Percentiles rank a stretch among this genome's conserved stretches.
Conservation (phyloP, 495 filamentous ascomycete genomes). For the Friedmanniomyces simplex region DNA sequence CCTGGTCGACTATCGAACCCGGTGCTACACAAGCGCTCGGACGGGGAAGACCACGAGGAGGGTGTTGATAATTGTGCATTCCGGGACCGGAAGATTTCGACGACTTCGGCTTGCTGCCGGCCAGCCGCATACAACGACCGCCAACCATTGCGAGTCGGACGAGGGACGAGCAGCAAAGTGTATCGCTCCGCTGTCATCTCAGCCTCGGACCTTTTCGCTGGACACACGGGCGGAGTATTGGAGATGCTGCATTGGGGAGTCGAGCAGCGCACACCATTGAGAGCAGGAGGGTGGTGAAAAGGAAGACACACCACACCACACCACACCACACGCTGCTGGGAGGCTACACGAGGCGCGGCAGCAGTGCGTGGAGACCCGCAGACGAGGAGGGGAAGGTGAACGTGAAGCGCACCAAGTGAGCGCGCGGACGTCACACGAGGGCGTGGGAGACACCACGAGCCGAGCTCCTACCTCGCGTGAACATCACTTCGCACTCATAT, state of each 20-base stretch:
- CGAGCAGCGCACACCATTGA: not conserved
- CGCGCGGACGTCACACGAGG: not conserved
- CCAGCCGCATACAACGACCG: not conserved
- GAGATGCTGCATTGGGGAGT: conserved; percentile 5
- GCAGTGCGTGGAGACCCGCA: not conserved
- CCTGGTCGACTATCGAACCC: not conserved
- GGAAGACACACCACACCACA: no score
- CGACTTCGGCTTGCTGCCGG: not conserved
- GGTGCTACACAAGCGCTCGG: not conserved
- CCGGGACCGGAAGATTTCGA: not conserved
- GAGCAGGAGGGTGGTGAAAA: not conserved
- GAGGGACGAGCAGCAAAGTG: not conserved
- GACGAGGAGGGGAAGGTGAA: not conserved
- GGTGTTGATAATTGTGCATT: conserved; percentile 1
- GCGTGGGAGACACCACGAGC: not conserved
- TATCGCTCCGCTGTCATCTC: conserved; percentile 4
- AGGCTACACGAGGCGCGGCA: not conserved
- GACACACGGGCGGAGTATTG: not conserved
- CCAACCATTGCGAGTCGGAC: not conserved
- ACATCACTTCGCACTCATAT: not conserved
- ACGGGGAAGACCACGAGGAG: not conserved
- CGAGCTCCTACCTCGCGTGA: not conserved
- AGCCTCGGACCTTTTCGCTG: not conserved
- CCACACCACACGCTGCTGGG: not conserved
- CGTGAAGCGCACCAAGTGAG: not conserved